Base-by-base conservation (phyloP, 2,329 filamentous ascomycete genomes). In the Plenodomus lindquistii region DNA sequence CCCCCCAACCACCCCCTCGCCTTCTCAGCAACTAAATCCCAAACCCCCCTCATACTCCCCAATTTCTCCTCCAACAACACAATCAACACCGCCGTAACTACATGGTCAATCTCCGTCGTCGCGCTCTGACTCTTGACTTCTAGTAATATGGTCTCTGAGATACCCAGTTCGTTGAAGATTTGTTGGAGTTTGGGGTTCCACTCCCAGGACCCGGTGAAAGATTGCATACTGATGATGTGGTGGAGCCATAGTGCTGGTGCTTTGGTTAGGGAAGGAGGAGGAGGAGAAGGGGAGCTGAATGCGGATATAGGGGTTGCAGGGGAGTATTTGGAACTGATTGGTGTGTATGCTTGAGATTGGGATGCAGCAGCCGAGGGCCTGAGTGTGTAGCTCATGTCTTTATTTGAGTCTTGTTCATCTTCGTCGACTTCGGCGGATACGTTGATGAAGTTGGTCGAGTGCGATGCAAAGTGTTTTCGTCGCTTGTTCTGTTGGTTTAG, bases 401-500 rank as follows among this genome's bases (percentile, higher is more conserved):
- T 24, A 24, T 24, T 10, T 24, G 22, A 24, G 10, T 24, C 22
- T 5, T 24, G 6, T 24, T 5, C 5, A 10, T 24, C 20, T 21
- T 36, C 22, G 22, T 24, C 22, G 22, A 24, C 22, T 24, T 24
- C 22, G 22, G 22, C 22, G 22, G 22, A 5, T 24, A 24, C 22
- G 22, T 24, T 5, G 22, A 24, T 5, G 22, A 24, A 24, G 36
- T 34, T 44, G 36, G 17, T 39, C 24, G 5, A 15, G 15, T 10
- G 10, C n/a, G 18, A 10, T 87, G 91, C 90, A 77, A 90, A 83
- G 18, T 91, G 78, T 13, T 88, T 31, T 13, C 35, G 79, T 70
- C 90, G 91, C 78, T 91, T 92, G 62, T 92, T 92, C 72, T 92
- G 87, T 72, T 92, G 89, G 71, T 92, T 88, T 9, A 92, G 80